Conservation (phyloP, 2,329 filamentous ascomycete species). For the Scedosporium minutisporum region DNA sequence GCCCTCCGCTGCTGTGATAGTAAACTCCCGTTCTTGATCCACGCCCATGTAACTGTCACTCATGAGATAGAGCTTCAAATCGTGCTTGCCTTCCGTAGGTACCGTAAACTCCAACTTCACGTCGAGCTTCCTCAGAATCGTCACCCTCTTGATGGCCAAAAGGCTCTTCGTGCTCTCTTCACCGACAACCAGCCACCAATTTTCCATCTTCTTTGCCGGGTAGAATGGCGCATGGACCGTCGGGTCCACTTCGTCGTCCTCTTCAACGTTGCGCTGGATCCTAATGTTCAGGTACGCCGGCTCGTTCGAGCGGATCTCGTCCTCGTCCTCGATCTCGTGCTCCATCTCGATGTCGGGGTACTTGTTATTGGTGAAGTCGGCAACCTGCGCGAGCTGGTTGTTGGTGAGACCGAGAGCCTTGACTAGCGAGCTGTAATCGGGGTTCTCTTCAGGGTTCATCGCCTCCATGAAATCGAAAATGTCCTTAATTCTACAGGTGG, state of each 20-base stretch:
- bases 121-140: slow-evolving; percentile 68
- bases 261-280: slow-evolving; percentile 74
- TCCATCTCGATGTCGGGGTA: slow-evolving; percentile 93
- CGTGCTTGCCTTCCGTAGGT: slow-evolving; percentile 71
- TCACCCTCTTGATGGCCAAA: slow-evolving; percentile 89
- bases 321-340: slow-evolving; percentile 73
- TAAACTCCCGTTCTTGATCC: slow-evolving; percentile 88
- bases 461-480: slow-evolving; percentile 98
- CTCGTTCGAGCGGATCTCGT: slow-evolving; percentile 69
- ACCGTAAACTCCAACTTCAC: slow-evolving; percentile 82
- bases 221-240: slow-evolving; percentile 95
- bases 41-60: slow-evolving; percentile 95
- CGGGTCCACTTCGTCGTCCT: slow-evolving; percentile 60
- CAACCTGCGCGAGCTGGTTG: slow-evolving; percentile 76
- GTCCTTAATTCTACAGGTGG: slow-evolving; percentile 62
- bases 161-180: slow-evolving; percentile 83
- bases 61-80: slow-evolving; percentile 88
- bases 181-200: slow-evolving; percentile 96
- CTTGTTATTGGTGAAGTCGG: slow-evolving; percentile 88
- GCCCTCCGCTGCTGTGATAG: slow-evolving; percentile 75
- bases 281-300: slow-evolving; percentile 76
- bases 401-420: slow-evolving; percentile 71
- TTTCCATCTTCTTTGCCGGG: slow-evolving; percentile 84
- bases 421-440: slow-evolving; percentile 68
- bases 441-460: slow-evolving; percentile 92